These are phyloP conservation scores for Microascus cirrosus DNA, from an alignment of 2,329 filamentous ascomycete species.

Conservation along the genomic window DNA sequence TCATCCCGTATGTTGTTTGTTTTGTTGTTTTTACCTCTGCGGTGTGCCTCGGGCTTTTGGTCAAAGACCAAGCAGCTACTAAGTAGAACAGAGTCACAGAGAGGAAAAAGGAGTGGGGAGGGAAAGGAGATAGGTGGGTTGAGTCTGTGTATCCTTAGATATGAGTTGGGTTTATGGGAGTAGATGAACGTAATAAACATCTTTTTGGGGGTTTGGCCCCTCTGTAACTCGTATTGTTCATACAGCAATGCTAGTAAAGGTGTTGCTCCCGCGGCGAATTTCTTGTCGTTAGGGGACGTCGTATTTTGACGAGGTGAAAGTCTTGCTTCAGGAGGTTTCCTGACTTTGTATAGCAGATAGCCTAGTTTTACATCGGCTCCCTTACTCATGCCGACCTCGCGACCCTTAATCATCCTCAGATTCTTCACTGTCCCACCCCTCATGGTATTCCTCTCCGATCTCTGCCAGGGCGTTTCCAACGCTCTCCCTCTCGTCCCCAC, in stretches of 20 bases:
- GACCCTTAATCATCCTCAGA: constrained; percentile 46
- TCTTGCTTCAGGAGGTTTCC: neutral
- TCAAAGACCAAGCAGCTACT: neutral
- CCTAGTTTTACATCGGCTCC: neutral
- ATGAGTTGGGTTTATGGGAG: neutral
- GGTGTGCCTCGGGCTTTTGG: neutral
- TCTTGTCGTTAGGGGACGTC: no score
- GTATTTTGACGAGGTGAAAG: no score
- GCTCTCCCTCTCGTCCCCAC: constrained; percentile 69
- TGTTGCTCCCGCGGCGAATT: no score
- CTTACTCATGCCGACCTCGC: neutral
- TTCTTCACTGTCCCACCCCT: constrained; percentile 73
- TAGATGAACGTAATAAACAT: neutral
- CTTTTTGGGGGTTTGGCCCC: neutral
- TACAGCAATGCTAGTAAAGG: neutral
- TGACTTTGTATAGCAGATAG: neutral
- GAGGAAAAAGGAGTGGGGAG: neutral
- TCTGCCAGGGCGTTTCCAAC: constrained; percentile 73
- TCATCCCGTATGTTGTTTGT: neutral
- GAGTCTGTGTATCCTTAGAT: neutral
- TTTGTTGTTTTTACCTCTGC: neutral
- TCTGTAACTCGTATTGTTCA: neutral
- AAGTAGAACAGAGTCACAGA: neutral
- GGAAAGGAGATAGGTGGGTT: neutral
- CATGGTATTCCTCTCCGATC: constrained; percentile 79